These are phyloP conservation scores for Annulohypoxylon truncatum DNA, from an alignment of 2,329 filamentous ascomycete species.

Conservation along the genomic window DNA sequence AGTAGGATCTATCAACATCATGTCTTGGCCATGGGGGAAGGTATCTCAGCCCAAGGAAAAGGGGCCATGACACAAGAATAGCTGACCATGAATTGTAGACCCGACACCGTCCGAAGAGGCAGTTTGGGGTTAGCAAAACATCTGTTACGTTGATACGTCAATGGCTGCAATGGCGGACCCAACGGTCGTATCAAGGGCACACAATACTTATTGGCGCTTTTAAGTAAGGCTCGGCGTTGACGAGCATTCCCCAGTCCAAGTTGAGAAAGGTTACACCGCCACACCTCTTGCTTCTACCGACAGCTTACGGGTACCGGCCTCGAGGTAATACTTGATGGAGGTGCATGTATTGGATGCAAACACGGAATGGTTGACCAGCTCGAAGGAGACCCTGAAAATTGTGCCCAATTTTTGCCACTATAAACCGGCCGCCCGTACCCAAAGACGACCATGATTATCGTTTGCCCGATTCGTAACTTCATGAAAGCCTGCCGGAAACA, in stretches of 20 bases:
- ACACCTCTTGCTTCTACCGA: slow-evolving; percentile 29
- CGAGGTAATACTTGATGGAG: slow-evolving; percentile 34
- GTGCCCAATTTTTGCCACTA: slow-evolving; percentile 41
- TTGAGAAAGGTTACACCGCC: slow-evolving; percentile 31
- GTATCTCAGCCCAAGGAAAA: slow-evolving; percentile 24
- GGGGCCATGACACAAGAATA: slow-evolving; percentile 10
- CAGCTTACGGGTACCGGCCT: slow-evolving; percentile 31
- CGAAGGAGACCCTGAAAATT: slow-evolving; percentile 22
- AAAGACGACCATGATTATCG: slow-evolving; percentile 24
- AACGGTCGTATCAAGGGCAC: slow-evolving; percentile 32
- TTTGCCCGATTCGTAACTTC: slow-evolving; percentile 30
- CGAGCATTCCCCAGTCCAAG: slow-evolving; percentile 22
- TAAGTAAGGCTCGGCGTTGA: slow-evolving; percentile 31
- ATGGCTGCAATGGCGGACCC: slow-evolving; percentile 32
- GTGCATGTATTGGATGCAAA: slow-evolving; percentile 35
- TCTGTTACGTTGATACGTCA: slow-evolving; percentile 35
- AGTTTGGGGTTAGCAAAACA: slow-evolving; percentile 12
- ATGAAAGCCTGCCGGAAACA: slow-evolving; percentile 18
- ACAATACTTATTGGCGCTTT: slow-evolving; percentile 18
- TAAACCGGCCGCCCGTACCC: slow-evolving; percentile 23
- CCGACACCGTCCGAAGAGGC: slow-evolving; percentile 24
- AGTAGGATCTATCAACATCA: slow-evolving; percentile 15
- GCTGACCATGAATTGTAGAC: slow-evolving; percentile 20
- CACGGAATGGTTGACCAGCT: slow-evolving; percentile 23
- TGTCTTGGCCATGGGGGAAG: slow-evolving; percentile 16